A percentile compares a stretch with the other conserved stretches of the same genome.
Evolutionary conservation across 805 yeast genomes (phyloP).

Genomic region (Yamadazyma takamatsuzukensis): DNA sequence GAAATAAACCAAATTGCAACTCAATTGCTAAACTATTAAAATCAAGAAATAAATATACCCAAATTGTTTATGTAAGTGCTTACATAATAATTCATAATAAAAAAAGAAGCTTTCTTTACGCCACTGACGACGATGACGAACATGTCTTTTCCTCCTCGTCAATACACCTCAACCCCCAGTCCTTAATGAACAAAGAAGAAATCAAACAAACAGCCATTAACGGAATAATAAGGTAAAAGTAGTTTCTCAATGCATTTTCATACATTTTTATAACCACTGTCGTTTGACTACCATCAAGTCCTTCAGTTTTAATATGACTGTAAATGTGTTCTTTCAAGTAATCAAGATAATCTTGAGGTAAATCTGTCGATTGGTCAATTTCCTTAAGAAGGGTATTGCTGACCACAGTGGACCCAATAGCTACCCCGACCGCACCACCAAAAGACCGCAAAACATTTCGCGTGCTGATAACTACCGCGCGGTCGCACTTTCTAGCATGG

Average conservation of each 20-base stretch:
- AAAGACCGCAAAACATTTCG: conserved; percentile 55
- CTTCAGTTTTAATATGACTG: conserved; percentile 19
- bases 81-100: too few relatives aligned
- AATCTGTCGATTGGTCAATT: conserved; percentile 8
- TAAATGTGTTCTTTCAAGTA: conserved; percentile 23
- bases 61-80: too few relatives aligned
- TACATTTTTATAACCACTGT: conserved; percentile 24
- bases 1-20: too few relatives aligned
- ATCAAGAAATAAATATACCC: too few relatives aligned
- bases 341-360: conserved; percentile 14
- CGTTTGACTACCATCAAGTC: conserved; percentile 16
- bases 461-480: conserved; percentile 57
- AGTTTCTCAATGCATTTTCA: conserved; percentile 28
- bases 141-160: conserved; percentile 22
- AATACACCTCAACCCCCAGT: conserved; percentile 34
- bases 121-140: conserved; percentile 7
- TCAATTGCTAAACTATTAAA: too few relatives aligned
- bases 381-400: conserved; percentile 30
- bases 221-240: conserved; percentile 34
- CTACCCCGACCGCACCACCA: conserved; percentile 62
- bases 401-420: conserved; percentile 39
- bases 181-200: conserved; percentile 26
- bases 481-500: conserved; percentile 45
- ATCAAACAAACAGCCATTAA: conserved; percentile 31
- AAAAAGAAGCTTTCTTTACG: too few relatives aligned